phyloP scores from a whole-genome alignment of 169 alveolate genomes.

The Plasmodium sp. region DNA sequence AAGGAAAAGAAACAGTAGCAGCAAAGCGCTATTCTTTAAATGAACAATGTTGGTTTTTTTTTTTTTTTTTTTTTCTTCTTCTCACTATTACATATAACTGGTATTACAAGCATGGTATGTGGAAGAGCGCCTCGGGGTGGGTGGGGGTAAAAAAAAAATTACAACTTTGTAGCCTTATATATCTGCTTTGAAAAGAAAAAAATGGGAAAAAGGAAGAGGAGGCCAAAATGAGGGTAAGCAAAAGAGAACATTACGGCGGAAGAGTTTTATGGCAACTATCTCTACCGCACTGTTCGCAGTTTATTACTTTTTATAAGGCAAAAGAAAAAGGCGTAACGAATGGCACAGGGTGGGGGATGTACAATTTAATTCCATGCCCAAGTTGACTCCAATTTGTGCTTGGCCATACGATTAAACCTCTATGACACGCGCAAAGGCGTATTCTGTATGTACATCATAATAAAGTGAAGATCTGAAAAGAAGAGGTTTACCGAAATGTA shows the following conservation, averaged over 20 bases:
- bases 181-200: background rate
- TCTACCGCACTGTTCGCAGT: background rate
- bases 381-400: background rate
- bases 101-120: background rate
- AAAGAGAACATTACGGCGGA: background rate
- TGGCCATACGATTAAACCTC: background rate
- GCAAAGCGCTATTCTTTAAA: background rate
- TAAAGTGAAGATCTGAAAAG: background rate
- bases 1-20: background rate
- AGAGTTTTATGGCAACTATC: background rate
- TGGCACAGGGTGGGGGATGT: background rate
- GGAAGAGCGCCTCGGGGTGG: background rate
- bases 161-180: background rate
- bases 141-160: background rate
- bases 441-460: background rate
- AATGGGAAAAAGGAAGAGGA: background rate
- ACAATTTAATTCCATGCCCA: background rate
- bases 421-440: background rate
- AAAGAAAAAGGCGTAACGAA: background rate
- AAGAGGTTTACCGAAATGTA: background rate
- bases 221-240: background rate
- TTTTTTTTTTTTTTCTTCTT: background rate
- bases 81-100: background rate
- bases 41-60: background rate
- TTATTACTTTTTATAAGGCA: background rate